These are phyloP conservation scores for Penicillium lividum DNA, from an alignment of 495 filamentous ascomycete species.

Conservation along the genomic window DNA sequence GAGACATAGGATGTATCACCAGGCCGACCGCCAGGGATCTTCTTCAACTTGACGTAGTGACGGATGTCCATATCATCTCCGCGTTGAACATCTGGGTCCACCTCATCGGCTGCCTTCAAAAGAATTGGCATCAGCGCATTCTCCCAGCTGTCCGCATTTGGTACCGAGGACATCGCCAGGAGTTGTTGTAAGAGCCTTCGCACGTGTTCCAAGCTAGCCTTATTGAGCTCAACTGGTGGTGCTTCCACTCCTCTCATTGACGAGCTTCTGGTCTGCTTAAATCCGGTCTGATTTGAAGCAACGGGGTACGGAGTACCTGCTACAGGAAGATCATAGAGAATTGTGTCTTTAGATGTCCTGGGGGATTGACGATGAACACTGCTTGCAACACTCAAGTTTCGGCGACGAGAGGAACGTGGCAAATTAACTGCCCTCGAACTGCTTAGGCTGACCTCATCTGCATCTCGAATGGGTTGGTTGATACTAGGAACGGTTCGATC, in stretches of 20 bases:
- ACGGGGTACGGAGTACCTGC: slow-evolving; percentile 20
- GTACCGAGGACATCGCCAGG: slow-evolving; percentile 71
- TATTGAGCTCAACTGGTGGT: slow-evolving; percentile 78
- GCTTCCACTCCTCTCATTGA: slow-evolving; percentile 78
- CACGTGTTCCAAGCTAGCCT: slow-evolving; percentile 85
- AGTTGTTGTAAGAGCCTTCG: slow-evolving; percentile 81
- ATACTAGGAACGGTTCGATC: slow-evolving; percentile 68
- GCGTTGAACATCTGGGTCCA: slow-evolving; percentile 84
- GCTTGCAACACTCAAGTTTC: slow-evolving; percentile 79
- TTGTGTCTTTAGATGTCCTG: slow-evolving; percentile 49
- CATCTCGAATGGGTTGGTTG: slow-evolving; percentile 61
- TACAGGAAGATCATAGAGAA: slow-evolving; percentile 33
- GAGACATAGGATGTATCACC: slow-evolving; percentile 93
- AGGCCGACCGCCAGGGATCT: slow-evolving; percentile 85
- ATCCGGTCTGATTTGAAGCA: slow-evolving; percentile 36
- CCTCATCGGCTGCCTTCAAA: slow-evolving; percentile 88
- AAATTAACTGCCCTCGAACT: slow-evolving; percentile 58
- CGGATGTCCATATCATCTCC: slow-evolving; percentile 97
- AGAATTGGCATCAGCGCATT: slow-evolving; percentile 89
- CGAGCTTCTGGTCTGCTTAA: slow-evolving; percentile 74
- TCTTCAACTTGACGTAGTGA: slow-evolving; percentile 98
- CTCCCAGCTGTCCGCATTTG: slow-evolving; percentile 78
- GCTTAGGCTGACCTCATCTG: slow-evolving; percentile 58
- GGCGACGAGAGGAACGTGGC: slow-evolving; percentile 57
- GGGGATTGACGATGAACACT: slow-evolving; percentile 71